phyloP scores from a whole-genome alignment of 441 rosid genomes.

The Bruguiera hainesii region DNA sequence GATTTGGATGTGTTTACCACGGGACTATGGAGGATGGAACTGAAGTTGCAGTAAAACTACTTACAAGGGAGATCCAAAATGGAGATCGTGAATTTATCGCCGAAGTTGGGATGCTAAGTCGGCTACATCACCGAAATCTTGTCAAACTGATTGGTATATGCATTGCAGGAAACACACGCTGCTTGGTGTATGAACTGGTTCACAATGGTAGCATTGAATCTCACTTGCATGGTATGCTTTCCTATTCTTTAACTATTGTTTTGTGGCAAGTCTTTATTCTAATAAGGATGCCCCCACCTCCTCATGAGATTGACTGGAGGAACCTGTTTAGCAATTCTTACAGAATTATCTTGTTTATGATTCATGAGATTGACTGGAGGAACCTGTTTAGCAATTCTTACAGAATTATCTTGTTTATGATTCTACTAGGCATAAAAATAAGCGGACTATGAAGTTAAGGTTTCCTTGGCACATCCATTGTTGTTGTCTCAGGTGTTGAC shows the following conservation, averaged over 20 bases:
- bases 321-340: not conserved
- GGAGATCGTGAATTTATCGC: conserved; percentile 91
- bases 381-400: not conserved
- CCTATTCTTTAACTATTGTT: not conserved
- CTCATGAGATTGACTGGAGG: not conserved
- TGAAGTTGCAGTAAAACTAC: conserved; percentile 88
- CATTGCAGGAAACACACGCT: conserved; percentile 76
- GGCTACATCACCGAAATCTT: conserved; percentile 96
- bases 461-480: conserved; percentile 5
- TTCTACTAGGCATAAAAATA: conserved; percentile 9
- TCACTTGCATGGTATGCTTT: conserved; percentile 82
- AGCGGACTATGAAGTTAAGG: not conserved
- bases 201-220: conserved; percentile 96
- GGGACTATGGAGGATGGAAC: conserved; percentile 73
- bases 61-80: conserved; percentile 75
- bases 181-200: conserved; percentile 86
- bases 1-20: conserved; percentile 89
- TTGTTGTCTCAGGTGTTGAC: conserved; percentile 45
- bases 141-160: conserved; percentile 93
- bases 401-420: not conserved
- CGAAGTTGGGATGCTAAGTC: conserved; percentile 96
- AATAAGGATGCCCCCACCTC: not conserved
- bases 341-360: not conserved
- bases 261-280: not conserved
- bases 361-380: not conserved